Conservation (phyloP, 441 rosid species). For the Biscutella auriculata region DNA sequence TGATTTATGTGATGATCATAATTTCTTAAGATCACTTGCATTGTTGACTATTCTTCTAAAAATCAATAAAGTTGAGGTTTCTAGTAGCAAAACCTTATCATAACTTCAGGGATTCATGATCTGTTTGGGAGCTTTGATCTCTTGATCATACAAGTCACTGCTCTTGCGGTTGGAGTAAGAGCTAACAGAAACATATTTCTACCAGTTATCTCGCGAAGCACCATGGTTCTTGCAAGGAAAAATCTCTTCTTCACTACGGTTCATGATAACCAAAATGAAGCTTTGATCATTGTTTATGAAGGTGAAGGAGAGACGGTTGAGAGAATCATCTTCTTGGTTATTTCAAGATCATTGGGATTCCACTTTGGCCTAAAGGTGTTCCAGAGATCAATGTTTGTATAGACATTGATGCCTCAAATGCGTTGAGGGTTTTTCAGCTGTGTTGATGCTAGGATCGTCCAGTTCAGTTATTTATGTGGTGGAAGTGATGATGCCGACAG, state of each 20-base stretch:
- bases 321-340: conserved; percentile 73
- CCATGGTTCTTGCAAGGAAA: conserved; percentile 60
- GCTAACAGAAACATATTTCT: conserved; percentile 46
- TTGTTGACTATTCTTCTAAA: too few species aligned
- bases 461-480: conserved; percentile 50
- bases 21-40: too few species aligned
- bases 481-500: conserved; percentile 84
- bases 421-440: conserved; percentile 50
- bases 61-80: too few species aligned
- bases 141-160: conserved; percentile 61
- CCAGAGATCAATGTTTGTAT: conserved; percentile 72
- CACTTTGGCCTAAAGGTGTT: conserved; percentile 50
- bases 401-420: conserved; percentile 71
- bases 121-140: conserved; percentile 76
- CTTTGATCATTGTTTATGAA: conserved; percentile 58
- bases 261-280: conserved; percentile 58
- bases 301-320: conserved; percentile 61
- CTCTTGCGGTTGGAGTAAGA: conserved; percentile 57
- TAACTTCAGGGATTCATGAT: conserved; percentile 62
- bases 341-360: conserved; percentile 74
- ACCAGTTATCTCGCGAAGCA: conserved; percentile 54
- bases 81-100: too few species aligned
- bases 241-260: conserved; percentile 60
- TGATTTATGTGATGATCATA: too few species aligned
- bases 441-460: conserved; percentile 42